A percentile compares a stretch with the other conserved stretches of the same genome.
Conservation (phyloP, 306 rosid genomes). For the Vicia faba region DNA sequence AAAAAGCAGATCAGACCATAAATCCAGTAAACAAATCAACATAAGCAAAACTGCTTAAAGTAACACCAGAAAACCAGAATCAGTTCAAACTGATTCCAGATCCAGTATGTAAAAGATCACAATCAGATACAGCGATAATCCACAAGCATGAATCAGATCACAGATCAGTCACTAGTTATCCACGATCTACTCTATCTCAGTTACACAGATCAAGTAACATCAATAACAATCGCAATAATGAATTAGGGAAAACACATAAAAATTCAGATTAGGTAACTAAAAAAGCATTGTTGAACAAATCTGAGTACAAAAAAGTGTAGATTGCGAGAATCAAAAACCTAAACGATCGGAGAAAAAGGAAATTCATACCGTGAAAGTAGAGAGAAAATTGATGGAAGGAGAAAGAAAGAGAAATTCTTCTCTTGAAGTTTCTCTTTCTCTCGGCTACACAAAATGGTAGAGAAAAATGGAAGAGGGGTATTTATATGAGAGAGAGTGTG, state of each 20-base stretch:
- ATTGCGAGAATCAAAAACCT: neutral
- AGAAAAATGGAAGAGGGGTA: neutral
- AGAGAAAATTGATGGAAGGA: conserved; percentile 22
- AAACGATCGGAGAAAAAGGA: neutral
- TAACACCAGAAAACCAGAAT: neutral
- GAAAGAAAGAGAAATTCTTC: neutral
- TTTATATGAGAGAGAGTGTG: conserved; percentile 22
- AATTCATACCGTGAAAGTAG: conserved; percentile 22
- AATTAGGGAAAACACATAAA: conserved; percentile 2
- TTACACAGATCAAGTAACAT: conserved; percentile 28
- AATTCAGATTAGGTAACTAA: neutral
- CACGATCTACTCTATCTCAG: conserved; percentile 28
- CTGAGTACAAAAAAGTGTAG: neutral
- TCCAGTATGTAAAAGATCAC: conserved; percentile 34
- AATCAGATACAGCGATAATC: neutral
- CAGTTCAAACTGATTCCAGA: conserved; percentile 33
- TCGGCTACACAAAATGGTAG: conserved; percentile 7
- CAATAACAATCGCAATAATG: conserved; percentile 2
- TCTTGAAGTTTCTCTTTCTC: neutral
- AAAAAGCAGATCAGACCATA: conserved; percentile 42
- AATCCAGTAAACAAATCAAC: conserved; percentile 28
- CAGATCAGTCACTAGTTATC: conserved; percentile 44
- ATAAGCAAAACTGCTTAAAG: neutral
- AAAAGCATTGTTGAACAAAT: neutral
- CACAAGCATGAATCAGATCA: conserved; percentile 7